Base-by-base conservation (phyloP, 2,329 filamentous ascomycete genomes). In the Arthrobotrys sphaeroides region DNA sequence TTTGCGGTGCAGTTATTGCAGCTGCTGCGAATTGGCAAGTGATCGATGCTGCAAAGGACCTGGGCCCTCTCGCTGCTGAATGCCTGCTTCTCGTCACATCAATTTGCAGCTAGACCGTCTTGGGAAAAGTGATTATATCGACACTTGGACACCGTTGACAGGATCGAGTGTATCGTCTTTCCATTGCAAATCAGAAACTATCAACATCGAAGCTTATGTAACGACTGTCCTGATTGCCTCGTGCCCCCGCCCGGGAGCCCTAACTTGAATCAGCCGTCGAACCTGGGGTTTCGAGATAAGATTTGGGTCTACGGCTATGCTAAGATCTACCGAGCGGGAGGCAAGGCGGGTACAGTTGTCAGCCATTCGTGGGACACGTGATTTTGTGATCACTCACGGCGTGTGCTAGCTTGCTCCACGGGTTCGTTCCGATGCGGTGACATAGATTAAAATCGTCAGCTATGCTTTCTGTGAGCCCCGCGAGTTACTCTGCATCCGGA, bases 71-170 rank as follows among this genome's bases (percentile, higher is more conserved):
- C 55, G 42, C 69, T 73, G 69, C 68, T 67, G 68, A 18, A 74
- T 74, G 70, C 70, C 62, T 67, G 70, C 36, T 74, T n/a, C 70
- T 74, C 62, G 70, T 74, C 70, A 74, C 70, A 74, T 74, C 40
- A 36, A 55, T 74, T 74, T 74, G 53, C 70, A 49, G 53, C 70
- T 67, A 67, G 60, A 28, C 70, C 70, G 26, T 74, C 70, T 74
- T 74, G 70, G 70, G 70, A 74, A 74, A 74, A 61, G 70, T 74
- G 61, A 74, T 68, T 60, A 38, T 66, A 67, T 74, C 70, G 70
- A 74, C 70, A 74, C 70, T 55, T 68, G 70, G 53, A 74, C 62
- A 42, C 47, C 55, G 51, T 60, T 74, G 60, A 68, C 70, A 74
- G 70, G 70, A 68, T 70, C 66, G 47, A 42, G 13, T 49, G 36